Evolutionary conservation across 2,329 filamentous ascomycete genomes (phyloP).

Genomic region (Nothomitra cinnamomea): DNA sequence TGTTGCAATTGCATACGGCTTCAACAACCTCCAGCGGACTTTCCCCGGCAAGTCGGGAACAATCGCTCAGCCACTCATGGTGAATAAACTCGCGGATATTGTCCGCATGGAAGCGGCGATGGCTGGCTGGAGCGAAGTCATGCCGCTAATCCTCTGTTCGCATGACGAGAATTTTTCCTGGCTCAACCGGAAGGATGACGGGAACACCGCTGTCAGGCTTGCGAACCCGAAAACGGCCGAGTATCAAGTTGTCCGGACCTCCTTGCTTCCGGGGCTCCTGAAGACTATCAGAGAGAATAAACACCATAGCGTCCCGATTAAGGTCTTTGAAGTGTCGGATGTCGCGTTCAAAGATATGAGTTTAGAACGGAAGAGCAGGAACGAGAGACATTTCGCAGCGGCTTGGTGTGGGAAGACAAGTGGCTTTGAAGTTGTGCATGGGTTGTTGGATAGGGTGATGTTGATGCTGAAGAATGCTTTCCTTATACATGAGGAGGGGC

Average conservation of each 20-base stretch:
- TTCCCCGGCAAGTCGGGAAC: conserved; percentile 77
- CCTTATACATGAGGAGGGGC: conserved; percentile 55
- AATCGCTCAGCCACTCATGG: conserved; percentile 66
- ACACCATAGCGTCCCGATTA: conserved; percentile 72
- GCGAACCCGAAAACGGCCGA: conserved; percentile 87
- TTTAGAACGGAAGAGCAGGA: conserved; percentile 71
- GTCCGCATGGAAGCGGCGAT: conserved; percentile 78
- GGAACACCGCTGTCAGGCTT: conserved; percentile 63
- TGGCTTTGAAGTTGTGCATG: conserved; percentile 92
- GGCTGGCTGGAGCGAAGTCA: conserved; percentile 89
- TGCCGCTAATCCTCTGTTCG: conserved; percentile 91
- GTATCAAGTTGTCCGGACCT: conserved; percentile 85
- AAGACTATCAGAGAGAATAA: conserved; percentile 94
- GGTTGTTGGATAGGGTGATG: conserved; percentile 79
- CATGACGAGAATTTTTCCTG: conserved; percentile 97
- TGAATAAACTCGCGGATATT: conserved; percentile 93
- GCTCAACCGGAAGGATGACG: conserved; percentile 81
- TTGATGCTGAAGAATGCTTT: conserved; percentile 79
- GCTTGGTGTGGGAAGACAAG: conserved; percentile 88
- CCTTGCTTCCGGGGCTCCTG: conserved; percentile 67
- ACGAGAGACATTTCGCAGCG: conserved; percentile 91
- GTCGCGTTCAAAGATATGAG: conserved; percentile 77
- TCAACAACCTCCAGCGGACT: conserved; percentile 81
- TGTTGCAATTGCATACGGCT: conserved; percentile 88
- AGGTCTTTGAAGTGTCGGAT: conserved; percentile 82